These are phyloP conservation scores for Fusarium begoniae DNA, from an alignment of 2,329 filamentous ascomycete species.

Conservation along the genomic window DNA sequence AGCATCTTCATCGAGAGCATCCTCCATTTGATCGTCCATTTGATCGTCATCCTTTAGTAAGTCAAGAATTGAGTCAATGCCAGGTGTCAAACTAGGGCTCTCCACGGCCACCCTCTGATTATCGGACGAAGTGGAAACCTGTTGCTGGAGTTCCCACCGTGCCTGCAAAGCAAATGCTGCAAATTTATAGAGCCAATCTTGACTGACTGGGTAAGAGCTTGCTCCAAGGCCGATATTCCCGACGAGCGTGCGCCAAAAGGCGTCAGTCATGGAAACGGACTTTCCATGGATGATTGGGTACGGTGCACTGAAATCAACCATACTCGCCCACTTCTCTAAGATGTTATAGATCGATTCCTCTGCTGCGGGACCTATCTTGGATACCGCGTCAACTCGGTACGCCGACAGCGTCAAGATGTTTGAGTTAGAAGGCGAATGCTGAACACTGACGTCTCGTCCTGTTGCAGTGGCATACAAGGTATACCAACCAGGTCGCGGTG, in stretches of 20 bases:
- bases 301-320: neutral
- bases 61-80: neutral
- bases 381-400: neutral
- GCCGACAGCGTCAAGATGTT: fast-evolving
- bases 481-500: neutral
- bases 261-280: neutral
- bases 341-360: neutral
- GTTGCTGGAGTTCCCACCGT: neutral
- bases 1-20: neutral
- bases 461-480: neutral
- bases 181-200: neutral
- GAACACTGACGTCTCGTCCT: neutral
- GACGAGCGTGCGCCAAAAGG: neutral
- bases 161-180: neutral
- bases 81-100: neutral
- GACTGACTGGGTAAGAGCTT: fast-evolving
- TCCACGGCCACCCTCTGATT: fast-evolving
- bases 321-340: neutral
- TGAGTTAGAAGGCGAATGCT: fast-evolving
- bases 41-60: fast-evolving
- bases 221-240: neutral
- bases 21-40: fast-evolving
- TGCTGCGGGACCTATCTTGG: neutral
- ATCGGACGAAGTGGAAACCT: fast-evolving
- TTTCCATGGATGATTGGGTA: neutral